Conservation (phyloP, 306 rosid species). For the Inga leiocalycina region DNA sequence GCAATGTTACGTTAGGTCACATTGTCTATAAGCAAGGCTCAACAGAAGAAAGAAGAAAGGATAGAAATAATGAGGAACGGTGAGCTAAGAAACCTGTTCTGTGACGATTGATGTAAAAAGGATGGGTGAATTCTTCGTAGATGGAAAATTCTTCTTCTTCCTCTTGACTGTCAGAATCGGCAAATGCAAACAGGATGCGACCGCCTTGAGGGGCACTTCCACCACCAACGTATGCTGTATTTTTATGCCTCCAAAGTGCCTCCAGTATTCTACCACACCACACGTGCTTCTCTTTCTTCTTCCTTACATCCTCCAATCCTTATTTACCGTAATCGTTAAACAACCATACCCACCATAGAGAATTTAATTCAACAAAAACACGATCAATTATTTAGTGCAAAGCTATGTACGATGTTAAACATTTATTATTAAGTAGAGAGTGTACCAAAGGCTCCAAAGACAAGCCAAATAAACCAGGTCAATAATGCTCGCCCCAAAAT, state of each 20-base stretch:
- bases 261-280: constrained; percentile 58
- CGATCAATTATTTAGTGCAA: no score
- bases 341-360: no score
- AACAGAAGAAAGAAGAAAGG: no score
- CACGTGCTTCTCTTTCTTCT: constrained; percentile 36
- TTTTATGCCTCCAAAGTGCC: constrained; percentile 28
- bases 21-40: not conserved
- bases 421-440: not conserved
- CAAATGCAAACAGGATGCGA: not conserved
- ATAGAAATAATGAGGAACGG: not conserved
- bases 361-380: not conserved
- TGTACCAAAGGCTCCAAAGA: not conserved
- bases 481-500: not conserved
- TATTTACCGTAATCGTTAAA: not conserved
- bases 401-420: no score
- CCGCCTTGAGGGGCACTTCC: not conserved
- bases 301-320: not conserved
- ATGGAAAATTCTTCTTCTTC: not conserved
- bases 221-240: constrained; percentile 24
- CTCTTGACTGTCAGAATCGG: not conserved
- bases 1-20: not conserved
- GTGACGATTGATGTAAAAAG: not conserved
- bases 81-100: not conserved
- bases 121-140: not conserved
- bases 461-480: not conserved